A percentile compares a stretch with the other conserved stretches of the same genome.
Conservation (phyloP, 139 green algal species). For the Chlamydomonas incerta region DNA sequence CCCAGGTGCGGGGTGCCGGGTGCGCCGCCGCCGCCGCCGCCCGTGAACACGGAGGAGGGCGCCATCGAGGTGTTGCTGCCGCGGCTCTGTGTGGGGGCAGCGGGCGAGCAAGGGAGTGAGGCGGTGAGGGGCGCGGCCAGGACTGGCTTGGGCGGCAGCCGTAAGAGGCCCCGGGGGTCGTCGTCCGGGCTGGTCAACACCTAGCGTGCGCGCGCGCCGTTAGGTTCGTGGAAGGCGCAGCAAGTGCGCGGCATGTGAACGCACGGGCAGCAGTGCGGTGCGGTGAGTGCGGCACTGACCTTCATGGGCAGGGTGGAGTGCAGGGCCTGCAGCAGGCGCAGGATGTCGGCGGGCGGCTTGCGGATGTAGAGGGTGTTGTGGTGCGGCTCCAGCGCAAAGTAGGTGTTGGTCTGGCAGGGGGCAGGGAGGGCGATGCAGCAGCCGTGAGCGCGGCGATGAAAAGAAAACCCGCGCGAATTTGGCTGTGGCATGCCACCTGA, state of each 20-base stretch:
- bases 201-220: no score
- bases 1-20: not conserved
- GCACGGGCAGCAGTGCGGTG: no score
- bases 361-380: slow-evolving; percentile 16
- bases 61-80: not conserved
- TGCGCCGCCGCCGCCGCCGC: not conserved
- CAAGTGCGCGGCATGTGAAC: no score
- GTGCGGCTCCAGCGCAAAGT: slow-evolving; percentile 15
- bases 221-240: no score
- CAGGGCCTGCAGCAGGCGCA: slow-evolving; percentile 28
- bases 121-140: not conserved
- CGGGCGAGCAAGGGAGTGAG: not conserved
- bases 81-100: not conserved
- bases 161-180: no score
- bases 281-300: no score
- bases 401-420: slow-evolving; percentile 17
- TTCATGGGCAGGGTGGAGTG: slow-evolving; percentile 8
- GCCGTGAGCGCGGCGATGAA: not conserved
- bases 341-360: slow-evolving; percentile 24
- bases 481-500: no score
- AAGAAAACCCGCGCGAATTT: no score
- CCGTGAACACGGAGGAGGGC: not conserved
- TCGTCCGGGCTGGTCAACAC: no score
- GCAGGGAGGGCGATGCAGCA: not conserved
- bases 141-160: not conserved